Conservation (phyloP, 495 filamentous ascomycete species). For the Amniculicola lignicola region DNA sequence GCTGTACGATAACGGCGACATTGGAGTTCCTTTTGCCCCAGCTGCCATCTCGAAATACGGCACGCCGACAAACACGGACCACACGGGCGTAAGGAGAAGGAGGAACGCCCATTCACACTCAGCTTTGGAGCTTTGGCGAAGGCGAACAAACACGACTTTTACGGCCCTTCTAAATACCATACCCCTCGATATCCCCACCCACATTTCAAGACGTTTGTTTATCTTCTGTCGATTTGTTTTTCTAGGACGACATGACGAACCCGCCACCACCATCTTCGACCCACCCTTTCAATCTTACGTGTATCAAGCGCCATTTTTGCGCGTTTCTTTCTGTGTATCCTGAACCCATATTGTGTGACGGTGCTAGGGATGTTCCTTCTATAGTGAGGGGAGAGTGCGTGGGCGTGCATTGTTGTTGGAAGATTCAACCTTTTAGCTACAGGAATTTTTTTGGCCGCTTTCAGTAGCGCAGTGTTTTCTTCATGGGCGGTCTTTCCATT, state of each 20-base stretch:
- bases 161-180: constrained; percentile 11
- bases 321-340: too few species aligned
- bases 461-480: constrained; percentile 4
- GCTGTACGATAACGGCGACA: neutral
- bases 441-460: neutral
- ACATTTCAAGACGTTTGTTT: constrained; percentile 5
- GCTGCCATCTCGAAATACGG: too few species aligned
- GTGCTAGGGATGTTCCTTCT: too few species aligned
- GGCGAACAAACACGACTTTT: constrained; percentile 8
- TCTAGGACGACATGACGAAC: constrained; percentile 8
- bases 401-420: too few species aligned
- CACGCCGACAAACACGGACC: neutral
- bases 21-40: constrained; percentile 1
- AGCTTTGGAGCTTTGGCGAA: too few species aligned
- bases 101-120: too few species aligned
- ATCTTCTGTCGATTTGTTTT: neutral
- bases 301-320: too few species aligned
- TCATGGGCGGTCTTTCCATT: too few species aligned
- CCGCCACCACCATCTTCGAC: neutral
- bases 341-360: too few species aligned
- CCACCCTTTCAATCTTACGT: neutral
- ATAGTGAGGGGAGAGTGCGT: too few species aligned
- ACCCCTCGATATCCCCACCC: constrained; percentile 2
- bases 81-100: too few species aligned
- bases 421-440: too few species aligned